These are phyloP conservation scores for Syncephalastrum contaminatum DNA, from an alignment of 371 early-diverging fungal species.

Conservation along the genomic window DNA sequence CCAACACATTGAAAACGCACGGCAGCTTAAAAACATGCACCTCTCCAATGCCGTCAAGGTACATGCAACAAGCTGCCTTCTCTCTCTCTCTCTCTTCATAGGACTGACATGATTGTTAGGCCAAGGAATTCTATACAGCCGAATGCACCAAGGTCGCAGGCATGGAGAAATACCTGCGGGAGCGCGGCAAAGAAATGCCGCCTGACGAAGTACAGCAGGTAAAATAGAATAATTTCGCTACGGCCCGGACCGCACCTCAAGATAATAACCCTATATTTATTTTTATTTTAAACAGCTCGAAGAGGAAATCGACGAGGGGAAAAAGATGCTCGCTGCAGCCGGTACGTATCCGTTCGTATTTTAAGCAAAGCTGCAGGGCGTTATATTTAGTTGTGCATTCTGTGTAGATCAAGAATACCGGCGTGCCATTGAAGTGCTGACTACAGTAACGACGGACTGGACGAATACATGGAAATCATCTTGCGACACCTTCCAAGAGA, in stretches of 20 bases:
- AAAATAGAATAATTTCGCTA: not conserved
- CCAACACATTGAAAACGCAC: constrained; percentile 43
- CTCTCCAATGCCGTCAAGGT: constrained; percentile 41
- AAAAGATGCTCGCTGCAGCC: constrained; percentile 18
- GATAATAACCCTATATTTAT: not conserved
- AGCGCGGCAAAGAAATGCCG: constrained; percentile 13
- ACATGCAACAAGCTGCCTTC: not conserved
- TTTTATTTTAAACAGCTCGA: constrained; percentile 6
- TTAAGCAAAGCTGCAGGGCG: not conserved
- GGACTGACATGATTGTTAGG: constrained; percentile 2
- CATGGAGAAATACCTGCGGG: constrained; percentile 22
- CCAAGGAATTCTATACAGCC: constrained; percentile 18
- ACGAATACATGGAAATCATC: constrained; percentile 29
- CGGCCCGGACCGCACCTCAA: not conserved
- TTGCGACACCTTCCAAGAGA: constrained; percentile 39
- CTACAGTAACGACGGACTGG: constrained; percentile 33
- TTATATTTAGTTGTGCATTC: not conserved
- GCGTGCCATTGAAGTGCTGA: constrained; percentile 31
- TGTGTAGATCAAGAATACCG: constrained; percentile 39
- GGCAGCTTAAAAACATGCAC: constrained; percentile 39
- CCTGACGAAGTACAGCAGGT: constrained; percentile 16
- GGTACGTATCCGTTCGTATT: constrained; percentile 6
- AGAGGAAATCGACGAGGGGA: constrained; percentile 19
- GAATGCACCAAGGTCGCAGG: constrained; percentile 25
- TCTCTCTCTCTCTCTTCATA: not conserved